Evolutionary conservation across 1,284 basidiomycete genomes (phyloP).

Genomic region (Apiotrichum laibachii): DNA sequence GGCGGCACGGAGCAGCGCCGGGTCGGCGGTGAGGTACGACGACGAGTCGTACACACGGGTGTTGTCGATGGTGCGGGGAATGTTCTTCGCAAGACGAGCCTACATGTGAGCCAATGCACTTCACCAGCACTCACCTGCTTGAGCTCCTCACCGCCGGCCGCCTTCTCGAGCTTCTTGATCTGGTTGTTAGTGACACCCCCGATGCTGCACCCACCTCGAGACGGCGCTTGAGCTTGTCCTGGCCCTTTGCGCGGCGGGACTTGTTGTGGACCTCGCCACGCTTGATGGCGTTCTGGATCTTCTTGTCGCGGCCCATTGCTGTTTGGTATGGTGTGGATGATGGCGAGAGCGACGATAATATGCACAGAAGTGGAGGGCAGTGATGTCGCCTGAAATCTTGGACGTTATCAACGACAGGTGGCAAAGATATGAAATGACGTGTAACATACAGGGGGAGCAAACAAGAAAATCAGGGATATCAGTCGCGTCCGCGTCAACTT

Average conservation of each 20-base stretch:
- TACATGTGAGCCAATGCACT: slow-evolving; percentile 40
- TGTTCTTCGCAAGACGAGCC: slow-evolving; percentile 78
- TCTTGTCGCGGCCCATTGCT: slow-evolving; percentile 45
- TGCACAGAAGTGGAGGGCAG: too few relatives aligned
- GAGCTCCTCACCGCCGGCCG: slow-evolving; percentile 39
- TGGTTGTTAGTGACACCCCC: slow-evolving; percentile 16
- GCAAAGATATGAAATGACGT: too few relatives aligned
- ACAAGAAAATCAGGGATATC: too few relatives aligned
- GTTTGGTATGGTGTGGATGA: not conserved
- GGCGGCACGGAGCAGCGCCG: slow-evolving; percentile 50
- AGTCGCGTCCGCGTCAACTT: too few relatives aligned
- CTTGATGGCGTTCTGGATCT: slow-evolving; percentile 80
- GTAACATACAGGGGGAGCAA: too few relatives aligned
- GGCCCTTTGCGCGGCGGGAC: slow-evolving; percentile 71
- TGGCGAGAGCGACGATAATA: not conserved
- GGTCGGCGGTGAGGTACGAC: slow-evolving; percentile 71
- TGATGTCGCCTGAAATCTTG: too few relatives aligned
- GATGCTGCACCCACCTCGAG: slow-evolving; percentile 60
- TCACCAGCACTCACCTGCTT: slow-evolving; percentile 30
- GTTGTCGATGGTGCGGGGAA: slow-evolving; percentile 90
- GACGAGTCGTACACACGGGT: slow-evolving; percentile 79
- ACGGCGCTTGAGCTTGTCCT: slow-evolving; percentile 76
- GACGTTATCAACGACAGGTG: too few relatives aligned
- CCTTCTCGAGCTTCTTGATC: slow-evolving; percentile 45
- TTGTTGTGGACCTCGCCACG: slow-evolving; percentile 72